Evolutionary conservation across 2,329 filamentous ascomycete species (phyloP), one percentile per base, ranked within the genome.

Genomic region (Zopfia rhizophila): DNA sequence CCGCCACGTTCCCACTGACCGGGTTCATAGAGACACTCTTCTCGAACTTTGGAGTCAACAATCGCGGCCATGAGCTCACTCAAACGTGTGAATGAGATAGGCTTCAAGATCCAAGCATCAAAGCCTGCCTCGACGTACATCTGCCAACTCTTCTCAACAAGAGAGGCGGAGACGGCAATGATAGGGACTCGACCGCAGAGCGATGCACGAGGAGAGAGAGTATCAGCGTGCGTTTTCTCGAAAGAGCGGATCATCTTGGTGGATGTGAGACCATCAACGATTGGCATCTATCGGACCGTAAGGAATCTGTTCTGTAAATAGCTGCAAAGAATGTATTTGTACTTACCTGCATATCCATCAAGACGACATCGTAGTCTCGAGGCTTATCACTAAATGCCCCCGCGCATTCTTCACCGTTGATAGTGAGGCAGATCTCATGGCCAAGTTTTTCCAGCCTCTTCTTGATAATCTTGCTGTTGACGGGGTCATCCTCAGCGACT

Each of bases 321-420:
- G n/a, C 11, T 48, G 28, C 11, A 5, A 13, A 2, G 6, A 13
- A 12, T 19, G n/a, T 18, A 29, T 53, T 32, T 13, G n/a, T 18
- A 72, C 83, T 71, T 66, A 91, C 90, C 80, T 96, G 90, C 82
- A 96, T 91, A 65, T 96, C 91, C 91, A 96, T 96, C 52, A 96
- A 78, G 35, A 96, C 79, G 4, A 91, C 86, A 66, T 96, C 90
- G 61, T 89, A 94, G 16, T 74, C 72, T 18, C 69, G 69, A 0
- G 85, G 77, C 38, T 79, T 80, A 32, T 90, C 87, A 37, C 79
- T 80, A 67, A 89, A 92, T 4, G 84, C 79, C 37, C 80, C 78
- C 5, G 89, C 87, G 62, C 91, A 96, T 61, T 95, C 90, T 63
- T 94, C 88, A 6, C 91, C 91, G 52, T 96, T 96, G 25, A 88